Percentiles rank a stretch among this genome's conserved stretches.
These are phyloP conservation scores for Panellus pusillus DNA, from an alignment of 768 basidiomycete genomes.

Conservation along the genomic window DNA sequence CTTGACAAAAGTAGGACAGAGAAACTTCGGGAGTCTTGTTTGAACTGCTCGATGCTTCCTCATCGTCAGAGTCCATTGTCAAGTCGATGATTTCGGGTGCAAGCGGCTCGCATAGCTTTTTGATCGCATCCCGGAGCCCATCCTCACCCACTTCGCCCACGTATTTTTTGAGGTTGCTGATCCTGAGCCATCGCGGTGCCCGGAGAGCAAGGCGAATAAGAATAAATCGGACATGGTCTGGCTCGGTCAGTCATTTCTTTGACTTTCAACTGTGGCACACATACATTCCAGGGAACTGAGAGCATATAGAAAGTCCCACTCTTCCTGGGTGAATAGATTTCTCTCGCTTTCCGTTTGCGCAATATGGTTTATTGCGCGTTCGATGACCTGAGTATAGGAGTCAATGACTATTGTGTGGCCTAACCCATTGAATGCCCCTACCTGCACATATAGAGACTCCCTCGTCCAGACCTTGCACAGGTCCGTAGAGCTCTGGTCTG, in stretches of 20 bases:
- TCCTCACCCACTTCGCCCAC: conserved; percentile 29
- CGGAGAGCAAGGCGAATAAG: conserved; percentile 46
- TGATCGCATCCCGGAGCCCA: conserved; percentile 33
- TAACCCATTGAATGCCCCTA: no score
- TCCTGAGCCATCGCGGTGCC: conserved; percentile 40
- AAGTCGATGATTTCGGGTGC: background rate
- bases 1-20: conserved; percentile 23
- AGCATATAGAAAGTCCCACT: conserved; percentile 1
- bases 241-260: background rate
- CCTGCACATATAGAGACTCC: background rate
- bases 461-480: background rate
- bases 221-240: conserved; percentile 48
- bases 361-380: conserved; percentile 15
- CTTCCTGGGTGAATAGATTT: conserved; percentile 4
- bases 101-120: conserved; percentile 25
- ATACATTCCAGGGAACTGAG: conserved; percentile 3
- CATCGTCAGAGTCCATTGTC: conserved; percentile 4
- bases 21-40: conserved; percentile 29
- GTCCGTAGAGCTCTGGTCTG: background rate
- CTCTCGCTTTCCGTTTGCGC: background rate
- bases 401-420: background rate
- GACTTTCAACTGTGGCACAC: background rate
- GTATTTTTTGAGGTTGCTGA: conserved; percentile 24
- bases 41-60: conserved; percentile 23
- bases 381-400: conserved; percentile 11